Evolutionary conservation across 805 yeast species (phyloP), one percentile per base, ranked within the genome.

Genomic region (Cyberlindnera bimundalis): DNA sequence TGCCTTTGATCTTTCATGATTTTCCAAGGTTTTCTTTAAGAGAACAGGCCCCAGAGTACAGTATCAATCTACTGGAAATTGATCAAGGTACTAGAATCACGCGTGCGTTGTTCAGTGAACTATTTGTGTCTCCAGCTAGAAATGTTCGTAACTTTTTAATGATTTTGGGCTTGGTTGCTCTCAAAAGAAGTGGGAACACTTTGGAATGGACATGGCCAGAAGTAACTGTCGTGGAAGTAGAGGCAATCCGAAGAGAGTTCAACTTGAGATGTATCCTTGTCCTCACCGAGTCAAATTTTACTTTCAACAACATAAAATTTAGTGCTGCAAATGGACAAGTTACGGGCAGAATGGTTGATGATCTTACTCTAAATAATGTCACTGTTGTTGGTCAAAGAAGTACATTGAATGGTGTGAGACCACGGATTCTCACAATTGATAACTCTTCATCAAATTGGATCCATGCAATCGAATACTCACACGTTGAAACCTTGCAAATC

Each of bases 171-270:
- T 25, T 42, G 38, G 14, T n/a, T 8, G 39, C 17, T 2, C 19
- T 42, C 12, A 16, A 28, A 13, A 29, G 41, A 18, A 18, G 14
- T 7, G 19, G 20, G 11, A 20, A 34, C n/a, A 19, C 36, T 6
- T 32, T 42, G 12, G 36, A 42, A 26, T 42, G 41, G 39, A 30
- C 38, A 20, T 42, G 42, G 39, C 46, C 46, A 14, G 46, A 42
- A 17, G 31, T 42, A 8, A 37, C 39, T 12, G 27, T 37, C 21
- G 42, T 35, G 8, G 46, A 42, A 23, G 25, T n/a, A n/a, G 42
- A 42, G 33, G 23, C 39, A 3, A 5, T 33, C 5, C 12, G 28
- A 7, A 26, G 38, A 18, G 28, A 29, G 14, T 37, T 42, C 37
- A 42, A 39, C 15, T 9, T 23, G 4, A 15, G 29, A 16, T 33